phyloP scores from a whole-genome alignment of 495 filamentous ascomycete genomes.

The Durotheca rogersii region DNA sequence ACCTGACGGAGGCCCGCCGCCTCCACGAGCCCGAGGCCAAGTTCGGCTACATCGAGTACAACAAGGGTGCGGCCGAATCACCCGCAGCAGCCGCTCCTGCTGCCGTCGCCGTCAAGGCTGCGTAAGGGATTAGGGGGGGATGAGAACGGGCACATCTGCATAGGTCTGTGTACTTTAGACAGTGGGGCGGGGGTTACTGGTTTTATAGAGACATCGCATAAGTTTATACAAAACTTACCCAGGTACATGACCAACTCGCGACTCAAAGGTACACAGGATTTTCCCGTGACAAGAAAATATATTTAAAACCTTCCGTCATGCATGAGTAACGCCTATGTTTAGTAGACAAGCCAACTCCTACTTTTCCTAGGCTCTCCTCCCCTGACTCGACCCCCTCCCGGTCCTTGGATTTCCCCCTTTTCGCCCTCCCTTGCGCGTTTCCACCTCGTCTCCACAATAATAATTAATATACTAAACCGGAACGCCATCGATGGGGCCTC shows the following conservation, averaged over 20 bases:
- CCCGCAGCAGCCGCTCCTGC: not conserved
- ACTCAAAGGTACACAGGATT: too few relatives aligned
- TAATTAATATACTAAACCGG: conserved; percentile 11
- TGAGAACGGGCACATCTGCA: too few relatives aligned
- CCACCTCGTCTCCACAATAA: conserved; percentile 2
- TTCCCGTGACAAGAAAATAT: too few relatives aligned
- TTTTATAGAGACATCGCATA: too few relatives aligned
- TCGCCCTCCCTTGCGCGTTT: not conserved
- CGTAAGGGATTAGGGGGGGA: conserved; percentile 15
- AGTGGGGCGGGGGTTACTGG: too few relatives aligned
- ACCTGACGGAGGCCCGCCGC: conserved; percentile 15
- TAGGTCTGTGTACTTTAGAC: too few relatives aligned
- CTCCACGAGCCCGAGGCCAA: conserved; percentile 27
- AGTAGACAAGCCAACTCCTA: not conserved
- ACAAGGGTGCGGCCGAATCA: conserved; percentile 2
- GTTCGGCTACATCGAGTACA: conserved; percentile 28
- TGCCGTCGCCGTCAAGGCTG: conserved; percentile 11
- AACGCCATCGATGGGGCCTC: too few relatives aligned
- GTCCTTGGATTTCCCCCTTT: not conserved
- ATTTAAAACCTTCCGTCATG: too few relatives aligned
- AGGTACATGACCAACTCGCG: too few relatives aligned
- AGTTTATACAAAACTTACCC: too few relatives aligned
- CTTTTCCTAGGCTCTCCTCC: too few relatives aligned
- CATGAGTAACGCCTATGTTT: not conserved
- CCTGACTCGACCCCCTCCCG: too few relatives aligned